Base-by-base conservation (phyloP, 2,329 filamentous ascomycete species). In the Fusarium gaditjirri region DNA sequence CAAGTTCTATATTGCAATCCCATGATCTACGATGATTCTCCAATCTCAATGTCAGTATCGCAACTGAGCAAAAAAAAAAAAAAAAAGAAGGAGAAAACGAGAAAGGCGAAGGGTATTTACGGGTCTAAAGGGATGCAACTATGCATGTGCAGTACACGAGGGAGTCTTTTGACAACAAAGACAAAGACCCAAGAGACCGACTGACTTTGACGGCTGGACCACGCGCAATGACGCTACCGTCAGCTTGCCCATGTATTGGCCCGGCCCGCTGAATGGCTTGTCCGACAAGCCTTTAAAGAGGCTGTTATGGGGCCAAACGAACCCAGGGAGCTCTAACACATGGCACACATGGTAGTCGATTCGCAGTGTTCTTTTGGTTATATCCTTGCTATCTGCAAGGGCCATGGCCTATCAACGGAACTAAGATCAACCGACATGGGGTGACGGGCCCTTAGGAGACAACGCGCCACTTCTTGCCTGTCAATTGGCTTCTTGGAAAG, bases 1-100 rank as follows among this genome's bases (percentile, higher is more conserved):
- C 73, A 78, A 75, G 75, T 78, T 67, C 73, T 76, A 67, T 69
- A 47, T 62, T 65, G 70, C 69, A 78, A 70, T 77, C 79, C 76
- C 79, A 81, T 81, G 77, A 73, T 80, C 78, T 71, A 63, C 71
- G 56, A 46, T 55, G 62, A 35, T 66, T 68, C 62, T 52, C 44
- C 53, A 61, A 72, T 74, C 54, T 70, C 43, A 59, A 69, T 47
- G 33, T 49, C 53, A 74, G 52, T 46, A 47, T 70, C 57, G 59
- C 59, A 58, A 66, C 73, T 74, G 49, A 25, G 54, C 41, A 65
- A 55, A 66, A 33, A 47, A 23, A 65, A 65, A 55, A 66, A 33
- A 47, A 23, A 65, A 42, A 33, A 65, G 42, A 59, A 46, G 47
- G 46, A 43, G 35, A 60, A 58, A 31, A 53, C 16, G 36, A 55